Conservation (phyloP, 345 rosid species). For the Dipteronia sinensis region DNA sequence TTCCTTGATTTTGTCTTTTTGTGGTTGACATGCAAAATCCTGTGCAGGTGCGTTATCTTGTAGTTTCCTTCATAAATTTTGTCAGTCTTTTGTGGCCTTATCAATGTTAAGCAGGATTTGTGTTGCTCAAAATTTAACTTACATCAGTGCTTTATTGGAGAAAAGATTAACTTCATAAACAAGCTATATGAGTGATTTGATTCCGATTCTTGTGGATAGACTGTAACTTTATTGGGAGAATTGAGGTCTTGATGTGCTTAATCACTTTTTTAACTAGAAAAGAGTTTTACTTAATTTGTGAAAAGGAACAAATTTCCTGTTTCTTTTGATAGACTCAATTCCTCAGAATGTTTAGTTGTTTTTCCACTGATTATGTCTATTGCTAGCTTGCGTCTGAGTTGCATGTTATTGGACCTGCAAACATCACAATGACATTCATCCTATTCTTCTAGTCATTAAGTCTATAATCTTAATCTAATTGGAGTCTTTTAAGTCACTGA, state of each 20-base stretch:
- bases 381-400: background rate
- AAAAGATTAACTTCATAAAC: background rate
- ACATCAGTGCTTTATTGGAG: background rate
- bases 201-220: background rate
- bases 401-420: background rate
- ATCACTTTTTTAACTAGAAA: background rate
- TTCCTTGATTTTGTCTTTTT: no score
- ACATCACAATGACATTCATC: background rate
- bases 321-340: background rate
- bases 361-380: background rate
- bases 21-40: no score
- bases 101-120: background rate
- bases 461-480: background rate
- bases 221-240: conserved; percentile 1
- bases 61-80: background rate
- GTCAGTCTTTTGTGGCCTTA: no score
- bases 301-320: background rate
- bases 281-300: background rate
- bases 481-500: background rate
- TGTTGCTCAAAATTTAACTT: background rate
- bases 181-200: background rate
- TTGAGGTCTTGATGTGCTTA: background rate
- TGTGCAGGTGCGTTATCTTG: background rate
- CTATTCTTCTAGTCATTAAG: background rate
- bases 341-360: background rate